Conservation (phyloP, 2,329 filamentous ascomycete species). For the Trichophyton simii region DNA sequence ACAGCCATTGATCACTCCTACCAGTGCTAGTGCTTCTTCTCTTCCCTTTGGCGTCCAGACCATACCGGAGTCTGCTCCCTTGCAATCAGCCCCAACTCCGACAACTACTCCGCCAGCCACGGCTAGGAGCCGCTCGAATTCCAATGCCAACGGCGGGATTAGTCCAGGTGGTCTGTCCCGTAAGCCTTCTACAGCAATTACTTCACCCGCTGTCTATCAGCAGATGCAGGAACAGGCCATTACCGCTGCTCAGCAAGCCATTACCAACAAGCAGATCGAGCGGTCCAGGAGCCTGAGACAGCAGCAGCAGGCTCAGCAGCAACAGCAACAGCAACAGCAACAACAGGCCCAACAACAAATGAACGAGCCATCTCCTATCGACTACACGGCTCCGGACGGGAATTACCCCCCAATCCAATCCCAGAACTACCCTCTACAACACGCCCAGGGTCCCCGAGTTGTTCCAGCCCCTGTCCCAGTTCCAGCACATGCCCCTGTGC, state of each 20-base stretch:
- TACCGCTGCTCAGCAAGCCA: conserved; percentile 64
- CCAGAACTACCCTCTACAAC: not conserved
- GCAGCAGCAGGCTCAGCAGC: conserved; percentile 30
- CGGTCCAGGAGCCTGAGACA: conserved; percentile 63
- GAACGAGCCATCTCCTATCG: not conserved
- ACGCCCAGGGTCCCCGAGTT: conserved; percentile 8
- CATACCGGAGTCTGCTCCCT: conserved; percentile 43
- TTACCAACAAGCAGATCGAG: conserved; percentile 55
- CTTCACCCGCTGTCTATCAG: conserved; percentile 35
- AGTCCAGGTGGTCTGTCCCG: conserved; percentile 15
- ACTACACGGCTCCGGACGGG: not conserved
- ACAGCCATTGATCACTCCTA: conserved; percentile 40
- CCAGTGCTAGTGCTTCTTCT: conserved; percentile 32
- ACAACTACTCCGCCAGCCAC: conserved; percentile 18
- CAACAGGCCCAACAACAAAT: conserved; percentile 14
- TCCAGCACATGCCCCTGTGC: conserved; percentile 5
- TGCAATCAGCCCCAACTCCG: conserved; percentile 25
- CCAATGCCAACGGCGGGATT: conserved; percentile 38
- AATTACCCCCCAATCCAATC: conserved; percentile 19
- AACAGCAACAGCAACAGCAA: conserved; percentile 40
- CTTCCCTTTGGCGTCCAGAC: conserved; percentile 35
- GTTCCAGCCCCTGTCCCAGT: not conserved
- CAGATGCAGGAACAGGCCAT: conserved; percentile 78
- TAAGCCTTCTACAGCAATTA: conserved; percentile 27
- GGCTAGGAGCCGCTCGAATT: conserved; percentile 57